Evolutionary conservation across 495 filamentous ascomycete species (phyloP), one percentile per base, ranked within the genome.

Genomic region (Annulohypoxylon stygium): DNA sequence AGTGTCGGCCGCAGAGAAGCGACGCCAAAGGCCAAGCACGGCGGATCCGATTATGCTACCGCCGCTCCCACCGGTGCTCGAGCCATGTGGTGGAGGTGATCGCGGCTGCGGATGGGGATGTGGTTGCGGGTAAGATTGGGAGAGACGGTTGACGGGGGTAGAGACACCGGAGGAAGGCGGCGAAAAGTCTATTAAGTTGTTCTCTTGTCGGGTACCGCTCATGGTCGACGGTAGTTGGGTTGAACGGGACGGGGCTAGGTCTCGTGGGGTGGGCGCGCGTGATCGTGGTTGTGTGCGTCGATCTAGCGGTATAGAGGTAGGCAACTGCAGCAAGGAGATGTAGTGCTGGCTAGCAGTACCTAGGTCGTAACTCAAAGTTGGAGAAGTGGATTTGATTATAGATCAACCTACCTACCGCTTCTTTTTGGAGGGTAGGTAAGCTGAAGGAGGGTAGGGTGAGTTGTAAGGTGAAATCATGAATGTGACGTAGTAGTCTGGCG

Each of bases 11-110:
- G 79, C 68, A 14, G 81, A 82, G 75, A 81, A 36, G 36, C 75
- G 78, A 37, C 76, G 75, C 73, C 81, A 64, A 69, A 81, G 30
- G 58, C 82, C 63, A 71, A 76, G 25, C 61, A 74, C 48, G 69
- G 75, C 61, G 50, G 77, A 70, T 55, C 78, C 73, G 73, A 78
- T 65, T 18, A n/a, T 18, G 77, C 73, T n/a, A 2, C 50, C 25
- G 3, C 48, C 63, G 65, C 73, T 57, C 75, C 73, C 48, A 60
- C 60, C 68, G 57, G 64, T 71, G 41, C 73, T 69, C 30, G 50
- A 63, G 39, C 37, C 55, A 36, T 69, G 66, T 18, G 69, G 37
- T 3, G 64, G 65, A 69, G 67, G 69, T 3, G 76, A 65, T n/a
- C 51, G 74, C 16, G 67, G 55, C 20, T 61, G 69, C 2, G 61